Evolutionary conservation across 2,329 filamentous ascomycete genomes (phyloP).

Genomic region (Neofusicoccum parvum): DNA sequence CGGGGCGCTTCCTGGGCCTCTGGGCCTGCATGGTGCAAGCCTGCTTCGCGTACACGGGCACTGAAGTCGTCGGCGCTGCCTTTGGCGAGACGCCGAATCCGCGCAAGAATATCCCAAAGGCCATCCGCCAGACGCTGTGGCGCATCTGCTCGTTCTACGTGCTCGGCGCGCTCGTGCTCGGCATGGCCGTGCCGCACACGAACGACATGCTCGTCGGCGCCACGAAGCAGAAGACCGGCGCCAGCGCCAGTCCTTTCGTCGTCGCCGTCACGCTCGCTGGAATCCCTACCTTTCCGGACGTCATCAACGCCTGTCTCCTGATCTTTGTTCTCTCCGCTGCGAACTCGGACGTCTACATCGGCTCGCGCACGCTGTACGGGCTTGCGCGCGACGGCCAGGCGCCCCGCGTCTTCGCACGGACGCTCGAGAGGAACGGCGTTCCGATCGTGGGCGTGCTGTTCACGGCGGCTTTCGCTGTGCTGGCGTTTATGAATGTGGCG

Average conservation of each 20-base stretch:
- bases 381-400: constrained; percentile 75
- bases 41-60: constrained; percentile 71
- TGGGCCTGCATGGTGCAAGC: constrained; percentile 60
- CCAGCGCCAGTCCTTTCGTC: constrained; percentile 61
- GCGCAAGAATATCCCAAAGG: constrained; percentile 65
- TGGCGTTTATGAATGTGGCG: constrained; percentile 71
- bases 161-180: constrained; percentile 54
- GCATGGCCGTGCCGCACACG: constrained; percentile 57
- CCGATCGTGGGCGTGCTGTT: constrained; percentile 59
- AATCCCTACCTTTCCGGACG: constrained; percentile 44
- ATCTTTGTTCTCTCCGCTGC: constrained; percentile 22
- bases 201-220: constrained; percentile 51
- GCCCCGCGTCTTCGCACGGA: constrained; percentile 59
- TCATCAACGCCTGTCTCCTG: constrained; percentile 25
- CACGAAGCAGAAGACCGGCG: constrained; percentile 39
- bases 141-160: constrained; percentile 48
- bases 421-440: constrained; percentile 60
- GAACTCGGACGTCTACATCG: constrained; percentile 73
- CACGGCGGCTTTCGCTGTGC: constrained; percentile 57
- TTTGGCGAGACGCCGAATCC: constrained; percentile 67
- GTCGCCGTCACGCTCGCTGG: constrained; percentile 49
- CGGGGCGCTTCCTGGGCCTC: constrained; percentile 49
- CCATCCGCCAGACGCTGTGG: constrained; percentile 47
- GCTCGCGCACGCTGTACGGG: constrained; percentile 84
- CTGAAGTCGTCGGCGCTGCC: constrained; percentile 45